Base-by-base conservation (phyloP, 2,329 filamentous ascomycete species). In the Dothiorella sarmentorum region DNA sequence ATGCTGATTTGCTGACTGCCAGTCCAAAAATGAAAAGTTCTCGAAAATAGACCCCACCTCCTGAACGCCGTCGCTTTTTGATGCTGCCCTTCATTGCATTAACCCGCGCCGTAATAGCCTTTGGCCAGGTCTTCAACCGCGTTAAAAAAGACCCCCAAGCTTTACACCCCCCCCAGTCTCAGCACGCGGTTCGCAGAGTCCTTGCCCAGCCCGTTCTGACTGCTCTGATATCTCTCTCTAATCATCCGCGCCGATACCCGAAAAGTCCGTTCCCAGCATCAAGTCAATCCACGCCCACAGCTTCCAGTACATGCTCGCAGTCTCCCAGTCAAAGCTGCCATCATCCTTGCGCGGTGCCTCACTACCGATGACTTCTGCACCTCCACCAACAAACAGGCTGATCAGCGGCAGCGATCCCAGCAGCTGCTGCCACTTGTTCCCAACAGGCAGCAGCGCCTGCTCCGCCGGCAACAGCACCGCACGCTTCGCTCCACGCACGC, bases 251-350 rank as follows among this genome's bases (percentile, higher is more conserved):
- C 76, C 81, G 61, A 86, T 67, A 5, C 83, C 84, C 69, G 83
- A 86, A 60, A 86, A 78, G 64, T 86, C 83, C 1, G 82, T 84
- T 2, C 82, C 82, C n/a, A 85, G 67, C 44, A 79, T 69, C 18
- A 66, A 69, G 65, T 87, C 84, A 15, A 86, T 66, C 70, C 75
- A 78, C 61, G 80, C 81, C 78, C 82, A 86, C 60, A 84, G 74
- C 22, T 77, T 72, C 84, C 84, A 87, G 64, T 86, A 87, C 57
- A 80, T 65, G 62, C 80, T 82, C 6, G 83, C 84, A 44, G 76
- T 78, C 40, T 83, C 83, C 78, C 86, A 89, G 72, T 97, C 92
- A 65, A 96, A 92, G 40, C 85, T 85, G 59, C 89, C 90, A 42
- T 82, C 78, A 56, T 91, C 88, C 56, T 81, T 87, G 40, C 87